phyloP scores from a whole-genome alignment of 2,329 filamentous ascomycete genomes.

The Acephala macrosclerotiorum region DNA sequence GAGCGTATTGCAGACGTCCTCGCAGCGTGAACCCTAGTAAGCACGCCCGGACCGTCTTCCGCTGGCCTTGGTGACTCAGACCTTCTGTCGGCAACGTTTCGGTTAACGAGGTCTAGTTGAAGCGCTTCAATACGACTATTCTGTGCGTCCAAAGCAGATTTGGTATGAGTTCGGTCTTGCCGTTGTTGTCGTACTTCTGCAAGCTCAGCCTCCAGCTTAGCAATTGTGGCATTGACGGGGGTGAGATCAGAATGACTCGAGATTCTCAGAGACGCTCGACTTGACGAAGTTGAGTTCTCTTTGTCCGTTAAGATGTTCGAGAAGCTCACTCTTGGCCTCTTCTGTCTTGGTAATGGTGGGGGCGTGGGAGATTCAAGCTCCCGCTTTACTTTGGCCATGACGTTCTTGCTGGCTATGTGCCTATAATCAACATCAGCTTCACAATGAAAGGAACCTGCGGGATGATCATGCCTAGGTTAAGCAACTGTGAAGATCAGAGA shows the following conservation, averaged over 20 bases:
- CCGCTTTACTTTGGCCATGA: not conserved
- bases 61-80: too few species aligned
- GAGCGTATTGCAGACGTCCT: too few species aligned
- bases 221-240: not conserved
- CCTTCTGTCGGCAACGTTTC: not conserved
- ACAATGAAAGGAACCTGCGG: not conserved
- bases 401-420: not conserved
- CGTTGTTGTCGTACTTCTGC: not conserved
- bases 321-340: not conserved
- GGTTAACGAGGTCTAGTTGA: not conserved
- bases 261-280: not conserved
- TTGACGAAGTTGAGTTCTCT: not conserved
- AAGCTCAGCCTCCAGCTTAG: not conserved
- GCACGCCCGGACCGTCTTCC: too few species aligned
- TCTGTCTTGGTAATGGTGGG: not conserved
- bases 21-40: too few species aligned
- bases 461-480: not conserved
- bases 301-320: not conserved
- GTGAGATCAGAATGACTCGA: not conserved
- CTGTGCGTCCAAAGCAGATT: slow-evolving; percentile 9
- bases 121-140: not conserved
- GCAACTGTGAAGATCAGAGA: too few species aligned
- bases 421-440: not conserved
- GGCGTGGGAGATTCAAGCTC: not conserved
- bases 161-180: not conserved